Evolutionary conservation across 768 basidiomycete species (phyloP).

Genomic region (Naganishia vaughanmartiniae): DNA sequence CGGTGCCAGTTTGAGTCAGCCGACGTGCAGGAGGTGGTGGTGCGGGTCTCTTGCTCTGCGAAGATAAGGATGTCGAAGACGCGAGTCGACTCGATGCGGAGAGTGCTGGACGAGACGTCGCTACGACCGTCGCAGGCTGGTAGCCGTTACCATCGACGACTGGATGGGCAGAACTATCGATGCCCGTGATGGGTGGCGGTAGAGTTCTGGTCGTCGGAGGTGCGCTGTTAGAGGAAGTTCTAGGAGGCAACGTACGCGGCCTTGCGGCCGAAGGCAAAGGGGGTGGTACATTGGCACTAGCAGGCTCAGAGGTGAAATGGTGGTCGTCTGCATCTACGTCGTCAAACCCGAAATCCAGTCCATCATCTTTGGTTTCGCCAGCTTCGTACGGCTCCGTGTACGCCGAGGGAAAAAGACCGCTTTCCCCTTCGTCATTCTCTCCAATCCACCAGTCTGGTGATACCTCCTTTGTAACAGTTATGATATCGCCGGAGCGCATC

Average conservation of each 20-base stretch:
- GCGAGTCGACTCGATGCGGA: slow-evolving; percentile 12
- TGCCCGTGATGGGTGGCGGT: not conserved
- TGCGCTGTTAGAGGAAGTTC: not conserved
- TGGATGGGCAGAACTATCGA: not conserved
- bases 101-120: not conserved
- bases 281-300: not conserved
- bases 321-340: not conserved
- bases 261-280: not conserved
- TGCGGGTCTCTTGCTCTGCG: not conserved
- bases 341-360: slow-evolving; percentile 1
- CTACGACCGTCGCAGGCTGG: not conserved
- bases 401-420: slow-evolving; percentile 76
- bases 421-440: slow-evolving; percentile 62
- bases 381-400: slow-evolving; percentile 61
- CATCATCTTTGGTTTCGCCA: not conserved
- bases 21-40: slow-evolving; percentile 15
- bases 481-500: slow-evolving; percentile 71
- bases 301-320: not conserved
- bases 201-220: not conserved
- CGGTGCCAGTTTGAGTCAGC: not conserved
- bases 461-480: slow-evolving; percentile 73
- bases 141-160: not conserved
- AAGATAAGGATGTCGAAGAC: not conserved
- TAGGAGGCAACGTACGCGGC: slow-evolving; percentile 8
- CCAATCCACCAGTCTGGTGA: slow-evolving; percentile 92